These are phyloP conservation scores for Adenanthera pavonina DNA, from an alignment of 306 rosid genomes.

Conservation along the genomic window DNA sequence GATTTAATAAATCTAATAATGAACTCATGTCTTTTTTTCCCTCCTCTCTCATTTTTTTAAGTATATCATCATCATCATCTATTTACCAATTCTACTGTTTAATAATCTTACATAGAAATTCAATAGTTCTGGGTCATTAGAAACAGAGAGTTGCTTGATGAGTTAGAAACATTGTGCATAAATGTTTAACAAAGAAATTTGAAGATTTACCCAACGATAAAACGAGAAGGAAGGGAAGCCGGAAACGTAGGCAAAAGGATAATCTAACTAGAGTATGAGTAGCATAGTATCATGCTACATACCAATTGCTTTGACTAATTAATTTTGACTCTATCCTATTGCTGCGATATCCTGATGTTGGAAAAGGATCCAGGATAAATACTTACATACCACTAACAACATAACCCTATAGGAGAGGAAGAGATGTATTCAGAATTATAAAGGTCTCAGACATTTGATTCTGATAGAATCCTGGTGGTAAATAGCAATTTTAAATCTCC, in stretches of 20 bases:
- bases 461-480: background rate
- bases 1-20: too few relatives aligned
- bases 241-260: conserved; percentile 56
- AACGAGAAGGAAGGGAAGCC: conserved; percentile 50
- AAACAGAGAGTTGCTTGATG: conserved; percentile 50
- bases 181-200: conserved; percentile 51
- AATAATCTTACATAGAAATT: too few relatives aligned
- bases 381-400: background rate
- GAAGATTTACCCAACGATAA: conserved; percentile 54
- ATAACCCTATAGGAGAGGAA: background rate
- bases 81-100: too few relatives aligned
- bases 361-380: background rate
- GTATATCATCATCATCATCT: too few relatives aligned
- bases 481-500: background rate
- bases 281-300: background rate
- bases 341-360: background rate
- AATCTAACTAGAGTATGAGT: background rate
- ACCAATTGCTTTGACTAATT: background rate
- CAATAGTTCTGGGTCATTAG: too few relatives aligned
- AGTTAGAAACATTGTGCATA: conserved; percentile 56
- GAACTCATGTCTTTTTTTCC: too few relatives aligned
- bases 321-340: background rate
- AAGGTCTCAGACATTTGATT: background rate
- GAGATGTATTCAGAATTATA: background rate
- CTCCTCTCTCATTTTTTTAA: too few relatives aligned